These are phyloP conservation scores for Kluyveromyces wickerhamii DNA, from an alignment of 805 yeast species.

Conservation along the genomic window DNA sequence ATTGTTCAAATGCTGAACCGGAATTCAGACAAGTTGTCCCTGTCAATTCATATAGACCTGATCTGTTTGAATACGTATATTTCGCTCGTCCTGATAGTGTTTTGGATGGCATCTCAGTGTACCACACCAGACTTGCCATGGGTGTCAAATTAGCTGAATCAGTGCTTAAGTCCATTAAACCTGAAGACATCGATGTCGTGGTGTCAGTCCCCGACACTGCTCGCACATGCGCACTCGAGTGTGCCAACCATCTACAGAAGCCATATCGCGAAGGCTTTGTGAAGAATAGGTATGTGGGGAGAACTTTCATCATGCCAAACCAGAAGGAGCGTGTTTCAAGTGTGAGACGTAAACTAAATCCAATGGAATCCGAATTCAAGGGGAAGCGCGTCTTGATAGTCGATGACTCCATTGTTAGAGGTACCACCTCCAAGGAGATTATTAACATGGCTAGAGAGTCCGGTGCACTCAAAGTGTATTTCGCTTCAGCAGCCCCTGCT, in stretches of 20 bases:
- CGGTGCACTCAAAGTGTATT: slow-evolving; percentile 90
- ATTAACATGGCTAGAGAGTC: slow-evolving; percentile 98
- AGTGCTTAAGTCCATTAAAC: slow-evolving; percentile 42
- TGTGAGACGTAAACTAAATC: slow-evolving; percentile 90
- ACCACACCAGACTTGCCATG: slow-evolving; percentile 88
- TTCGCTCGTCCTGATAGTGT: slow-evolving; percentile 98
- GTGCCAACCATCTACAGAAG: slow-evolving; percentile 70
- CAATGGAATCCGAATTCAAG: slow-evolving; percentile 88
- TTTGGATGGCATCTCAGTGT: slow-evolving; percentile 92
- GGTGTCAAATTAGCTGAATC: slow-evolving; percentile 80
- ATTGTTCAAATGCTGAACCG: slow-evolving; percentile 46
- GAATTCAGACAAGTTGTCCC: slow-evolving; percentile 83
- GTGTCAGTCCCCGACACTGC: slow-evolving; percentile 98
- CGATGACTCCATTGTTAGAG: slow-evolving; percentile 96
- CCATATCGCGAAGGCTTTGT: slow-evolving; percentile 97
- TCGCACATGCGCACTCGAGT: slow-evolving; percentile 89
- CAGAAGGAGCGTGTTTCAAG: slow-evolving; percentile 90
- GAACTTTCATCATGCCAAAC: slow-evolving; percentile 98
- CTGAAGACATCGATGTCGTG: slow-evolving; percentile 75
- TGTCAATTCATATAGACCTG: slow-evolving; percentile 77
- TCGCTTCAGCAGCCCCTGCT: slow-evolving; percentile 98
- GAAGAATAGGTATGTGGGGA: slow-evolving; percentile 92
- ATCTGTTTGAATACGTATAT: slow-evolving; percentile 93
- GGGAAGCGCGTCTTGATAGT: slow-evolving; percentile 82
- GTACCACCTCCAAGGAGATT: slow-evolving; percentile 94